Base-by-base conservation (phyloP, 176 grass and related monocot genomes). In the Ensete ventricosum region DNA sequence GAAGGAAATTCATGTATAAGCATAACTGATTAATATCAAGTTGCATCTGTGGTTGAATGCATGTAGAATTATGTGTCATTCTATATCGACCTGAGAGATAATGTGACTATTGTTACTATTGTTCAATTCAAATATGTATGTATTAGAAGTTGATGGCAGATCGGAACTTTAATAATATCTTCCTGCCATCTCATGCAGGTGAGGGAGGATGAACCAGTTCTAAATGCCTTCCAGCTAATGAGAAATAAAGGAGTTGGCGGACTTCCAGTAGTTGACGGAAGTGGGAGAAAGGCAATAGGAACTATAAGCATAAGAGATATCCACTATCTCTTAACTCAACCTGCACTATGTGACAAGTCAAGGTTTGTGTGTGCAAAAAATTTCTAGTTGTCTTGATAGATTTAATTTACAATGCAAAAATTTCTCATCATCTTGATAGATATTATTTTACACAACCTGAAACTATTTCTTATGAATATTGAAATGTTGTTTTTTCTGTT, bases 221-320 rank as follows among this genome's bases (percentile, higher is more conserved):
- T 97, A 73, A 97, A 87, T 79, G 93, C 93, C 50, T 97, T 97
- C 76, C 83, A 88, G 72, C 72, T 93, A 25, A 97, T 97, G 93
- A 85, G 88, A 70, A 81, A 88, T 69, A 93, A 87, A 19, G 93
- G 93, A 22, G 77, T 97, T 34, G 90, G 93, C 52, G 93, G 93
- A 19, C 71, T 97, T 71, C 93, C 93, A 66, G 90, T 97, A n/a
- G 87, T 97, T 49, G 88, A 93, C 77, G 87, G 67, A 52, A 90
- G 80, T 70, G 88, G 90, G 50, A 73, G 77, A 34, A 73, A 85
- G 67, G 85, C 81, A 75, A 73, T 88, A 63, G 93, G 93, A 60
- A 97, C 92, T 54, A 93, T 97, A 75, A 97, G 93, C 67, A 90
- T 97, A 43, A 97, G 90, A 85, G 93, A 97, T 82, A 82, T 97